Conservation (phyloP, 2,329 filamentous ascomycete genomes). For the Pseudodiploospora longispora region DNA sequence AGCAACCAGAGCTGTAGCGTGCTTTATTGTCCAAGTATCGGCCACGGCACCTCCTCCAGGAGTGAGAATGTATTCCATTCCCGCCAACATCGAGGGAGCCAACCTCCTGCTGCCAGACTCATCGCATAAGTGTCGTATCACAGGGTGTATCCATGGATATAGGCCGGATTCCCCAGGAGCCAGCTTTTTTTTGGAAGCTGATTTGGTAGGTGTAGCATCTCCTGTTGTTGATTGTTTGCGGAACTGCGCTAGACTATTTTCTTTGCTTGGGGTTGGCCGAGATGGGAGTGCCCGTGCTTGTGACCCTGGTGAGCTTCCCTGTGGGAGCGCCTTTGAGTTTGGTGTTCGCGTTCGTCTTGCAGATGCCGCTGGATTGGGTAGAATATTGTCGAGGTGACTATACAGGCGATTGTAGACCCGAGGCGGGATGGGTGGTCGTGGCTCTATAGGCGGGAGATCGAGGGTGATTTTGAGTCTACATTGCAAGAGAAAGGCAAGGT, state of each 20-base stretch:
- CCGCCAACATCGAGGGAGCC: constrained; percentile 66
- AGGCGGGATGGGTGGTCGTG: constrained; percentile 69
- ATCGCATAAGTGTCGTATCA: constrained; percentile 55
- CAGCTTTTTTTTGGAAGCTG: constrained; percentile 24
- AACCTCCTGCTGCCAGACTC: constrained; percentile 53
- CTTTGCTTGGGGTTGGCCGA: constrained; percentile 39
- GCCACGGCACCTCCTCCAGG: constrained; percentile 35
- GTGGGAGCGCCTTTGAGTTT: constrained; percentile 22
- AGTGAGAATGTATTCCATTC: constrained; percentile 51
- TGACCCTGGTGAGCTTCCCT: constrained; percentile 16
- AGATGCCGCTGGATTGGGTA: constrained; percentile 39
- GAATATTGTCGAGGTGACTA: constrained; percentile 65
- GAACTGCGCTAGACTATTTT: constrained; percentile 34
- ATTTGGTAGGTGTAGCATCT: constrained; percentile 33
- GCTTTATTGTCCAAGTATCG: constrained; percentile 40
- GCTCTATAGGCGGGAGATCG: constrained; percentile 68
- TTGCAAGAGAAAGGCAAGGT: not conserved
- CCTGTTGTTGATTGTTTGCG: constrained; percentile 25
- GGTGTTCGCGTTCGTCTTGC: constrained; percentile 26
- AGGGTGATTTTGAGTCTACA: constrained; percentile 64
- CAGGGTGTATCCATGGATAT: constrained; percentile 61
- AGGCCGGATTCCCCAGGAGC: constrained; percentile 27
- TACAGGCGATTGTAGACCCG: constrained; percentile 80
- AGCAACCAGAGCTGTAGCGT: constrained; percentile 48
- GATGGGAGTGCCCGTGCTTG: constrained; percentile 28